These are phyloP conservation scores for Cryptococcus amylolentus DNA, from an alignment of 1,284 basidiomycete genomes.

Conservation along the genomic window DNA sequence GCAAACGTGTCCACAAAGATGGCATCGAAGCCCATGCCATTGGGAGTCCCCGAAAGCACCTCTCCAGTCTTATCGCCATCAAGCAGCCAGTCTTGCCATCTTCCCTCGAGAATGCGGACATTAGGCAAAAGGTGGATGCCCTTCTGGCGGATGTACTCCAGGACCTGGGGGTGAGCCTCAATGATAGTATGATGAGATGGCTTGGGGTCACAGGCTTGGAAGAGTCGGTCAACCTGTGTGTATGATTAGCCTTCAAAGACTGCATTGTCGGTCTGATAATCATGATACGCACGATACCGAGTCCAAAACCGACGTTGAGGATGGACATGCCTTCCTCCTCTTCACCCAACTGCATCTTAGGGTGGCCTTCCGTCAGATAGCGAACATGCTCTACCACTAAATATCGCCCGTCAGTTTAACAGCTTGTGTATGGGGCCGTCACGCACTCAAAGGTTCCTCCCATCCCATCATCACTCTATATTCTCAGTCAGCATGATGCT, in stretches of 20 bases:
- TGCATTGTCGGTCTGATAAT: neutral
- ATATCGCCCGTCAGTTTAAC: slow-evolving; percentile 22
- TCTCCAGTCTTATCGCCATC: slow-evolving; percentile 47
- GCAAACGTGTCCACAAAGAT: slow-evolving; percentile 96
- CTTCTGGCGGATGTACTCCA: slow-evolving; percentile 67
- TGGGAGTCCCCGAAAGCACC: slow-evolving; percentile 37
- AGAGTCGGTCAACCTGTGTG: slow-evolving; percentile 72
- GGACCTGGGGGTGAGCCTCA: slow-evolving; percentile 90
- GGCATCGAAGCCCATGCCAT: slow-evolving; percentile 67
- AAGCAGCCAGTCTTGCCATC: slow-evolving; percentile 80
- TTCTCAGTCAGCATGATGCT: slow-evolving; percentile 1
- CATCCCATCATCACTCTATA: slow-evolving; percentile 89
- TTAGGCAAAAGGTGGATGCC: slow-evolving; percentile 74
- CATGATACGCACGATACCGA: slow-evolving; percentile 72
- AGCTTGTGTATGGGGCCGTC: neutral
- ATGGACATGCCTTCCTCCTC: slow-evolving; percentile 59
- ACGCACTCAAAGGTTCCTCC: slow-evolving; percentile 74
- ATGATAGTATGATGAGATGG: slow-evolving; percentile 79
- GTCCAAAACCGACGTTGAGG: slow-evolving; percentile 89
- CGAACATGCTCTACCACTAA: slow-evolving; percentile 52
- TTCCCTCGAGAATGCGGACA: slow-evolving; percentile 80
- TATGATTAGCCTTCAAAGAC: slow-evolving; percentile 10
- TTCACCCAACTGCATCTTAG: slow-evolving; percentile 47
- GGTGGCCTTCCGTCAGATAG: slow-evolving; percentile 58
- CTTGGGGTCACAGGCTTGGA: slow-evolving; percentile 60